A percentile compares a stretch with the other conserved stretches of the same genome.
Conservation (phyloP, 2,329 filamentous ascomycete genomes). For the Xylaria multiplex region DNA sequence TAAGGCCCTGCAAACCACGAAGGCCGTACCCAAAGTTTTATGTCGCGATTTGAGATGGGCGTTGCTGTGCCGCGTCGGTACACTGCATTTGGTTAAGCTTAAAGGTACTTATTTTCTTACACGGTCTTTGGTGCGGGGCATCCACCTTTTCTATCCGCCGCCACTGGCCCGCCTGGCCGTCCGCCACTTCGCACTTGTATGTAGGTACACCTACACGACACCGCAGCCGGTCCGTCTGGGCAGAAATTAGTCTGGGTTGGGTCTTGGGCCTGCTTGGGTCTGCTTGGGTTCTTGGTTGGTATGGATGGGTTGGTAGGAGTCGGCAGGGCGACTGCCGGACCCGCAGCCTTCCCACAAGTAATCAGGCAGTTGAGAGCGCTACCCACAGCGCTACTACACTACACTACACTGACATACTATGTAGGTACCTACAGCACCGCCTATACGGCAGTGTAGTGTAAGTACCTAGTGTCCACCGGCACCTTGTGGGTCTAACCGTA, state of each 20-base stretch:
- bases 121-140: neutral
- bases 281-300: neutral
- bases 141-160: neutral
- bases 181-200: no score
- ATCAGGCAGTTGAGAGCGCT: neutral
- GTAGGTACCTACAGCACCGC: neutral
- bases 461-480: no score
- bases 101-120: neutral
- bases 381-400: neutral
- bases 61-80: conserved; percentile 20
- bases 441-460: no score
- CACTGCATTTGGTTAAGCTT: conserved; percentile 17
- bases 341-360: conserved; percentile 4
- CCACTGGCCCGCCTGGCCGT: neutral
- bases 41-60: conserved; percentile 5
- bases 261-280: neutral
- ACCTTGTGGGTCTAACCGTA: no score
- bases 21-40: neutral
- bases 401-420: neutral
- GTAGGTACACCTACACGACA: no score
- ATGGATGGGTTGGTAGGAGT: neutral
- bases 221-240: neutral
- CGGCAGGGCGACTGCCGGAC: conserved; percentile 24
- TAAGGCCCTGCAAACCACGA: conserved; percentile 15
- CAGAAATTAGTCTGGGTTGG: no score